Evolutionary conservation across 305 asterid species (phyloP), one percentile per base, ranked within the genome.

Genomic region (Solanum hybrid): DNA sequence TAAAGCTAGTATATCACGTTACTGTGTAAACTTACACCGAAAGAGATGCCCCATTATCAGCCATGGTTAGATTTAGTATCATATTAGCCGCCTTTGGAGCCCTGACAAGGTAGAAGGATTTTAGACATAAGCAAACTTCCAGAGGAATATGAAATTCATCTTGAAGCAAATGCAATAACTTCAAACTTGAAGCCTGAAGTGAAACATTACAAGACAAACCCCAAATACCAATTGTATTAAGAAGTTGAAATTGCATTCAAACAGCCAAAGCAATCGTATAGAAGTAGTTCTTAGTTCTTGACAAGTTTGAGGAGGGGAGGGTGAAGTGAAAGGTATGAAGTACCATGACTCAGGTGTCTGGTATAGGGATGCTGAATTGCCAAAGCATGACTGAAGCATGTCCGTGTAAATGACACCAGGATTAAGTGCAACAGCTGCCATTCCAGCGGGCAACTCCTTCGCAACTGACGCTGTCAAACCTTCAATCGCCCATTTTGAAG

Each of bases 401-500:
- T 96, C 98, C 26, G 99, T 97, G 92, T 96, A 95, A 71, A 97
- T 91, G 56, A 97, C 98, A 37, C 99, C 98, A 32, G 99, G 99
- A 92, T 93, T 96, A 87, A 96, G 97, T 0, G 99, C 98, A 88
- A 97, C 96, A 89, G 92, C 90, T 64, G 99, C 96, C 85, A 95
- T 36, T 89, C 96, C 98, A 89, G 95, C 91, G 87, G 99, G 98
- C 91, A 97, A 88, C 92, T 97, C 99, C 93, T 97, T 97, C 9
- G 98, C 98, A 45, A 93, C 95, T 37, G 99, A 92, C 91, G 93
- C 94, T 32, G 98, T 94, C 91, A 97, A 92, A 91, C 99, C 99
- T 89, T 97, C 98, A 45, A 96, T 92, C 40, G 99, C 99, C 99
- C 99, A 97, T 92, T 97, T 97, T 17, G 99, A 97, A 89, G 99